Base-by-base conservation (phyloP, 305 asterid genomes). In the Plantago coronopus region DNA sequence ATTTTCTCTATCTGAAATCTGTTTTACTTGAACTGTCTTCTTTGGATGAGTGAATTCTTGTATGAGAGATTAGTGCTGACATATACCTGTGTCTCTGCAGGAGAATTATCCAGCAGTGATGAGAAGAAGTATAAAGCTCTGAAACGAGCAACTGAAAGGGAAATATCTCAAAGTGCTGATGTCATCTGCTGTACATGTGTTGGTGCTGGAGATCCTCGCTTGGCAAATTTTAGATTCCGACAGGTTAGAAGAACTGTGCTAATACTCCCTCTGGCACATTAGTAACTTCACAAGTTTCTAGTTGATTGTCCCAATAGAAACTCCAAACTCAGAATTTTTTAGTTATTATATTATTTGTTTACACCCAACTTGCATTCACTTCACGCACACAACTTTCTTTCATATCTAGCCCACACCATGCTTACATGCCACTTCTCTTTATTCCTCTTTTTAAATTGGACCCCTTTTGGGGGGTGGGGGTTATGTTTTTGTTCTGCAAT, bases 91-190 rank as follows among this genome's bases (percentile, higher is more conserved):
- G 27, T 17, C 43, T 66, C 64, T 74, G 17, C 83, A 94, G 99
- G 99, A 53, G 99, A 94, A 76, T 72, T 94, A 56, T 94, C 99
- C 64, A 94, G 99, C 83, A 88, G 95, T 44, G 97, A 94, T 51
- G 99, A 94, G 84, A 94, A 94, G 72, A 90, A 94, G 53, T 94
- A 86, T 72, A 94, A 94, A 81, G 85, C 96, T 48, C 74, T 88
- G 71, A 94, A 90, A 77, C 83, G 97, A 71, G 95, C 96, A 44
- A 94, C 99, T 62, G 99, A 90, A 80, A 84, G 97, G 83, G 99
- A 94, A 83, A 94, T 94, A 79, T 80, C 94, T 66, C 99, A 90
- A 84, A 94, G 97, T 81, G 99, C 99, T 76, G 99, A 94, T 81
- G 99, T 94, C 74, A 94, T 94, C 69, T 94, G 99, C 60, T 94